Conservation (phyloP, 2,329 filamentous ascomycete genomes). For the Ceratocystis colombiana region DNA sequence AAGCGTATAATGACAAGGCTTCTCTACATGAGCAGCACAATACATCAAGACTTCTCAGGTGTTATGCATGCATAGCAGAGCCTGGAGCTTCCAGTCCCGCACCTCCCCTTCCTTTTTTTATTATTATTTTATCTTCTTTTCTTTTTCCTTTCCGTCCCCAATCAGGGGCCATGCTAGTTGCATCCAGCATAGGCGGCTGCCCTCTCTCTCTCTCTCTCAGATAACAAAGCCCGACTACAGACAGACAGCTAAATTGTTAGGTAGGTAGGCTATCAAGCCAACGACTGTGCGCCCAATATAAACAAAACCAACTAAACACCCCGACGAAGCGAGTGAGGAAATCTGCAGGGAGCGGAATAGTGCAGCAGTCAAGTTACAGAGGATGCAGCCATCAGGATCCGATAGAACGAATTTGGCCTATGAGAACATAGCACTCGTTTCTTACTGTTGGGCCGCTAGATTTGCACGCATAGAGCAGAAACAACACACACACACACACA, state of each 20-base stretch:
- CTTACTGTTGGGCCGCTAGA: not conserved
- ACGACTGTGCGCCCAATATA: conserved; percentile 12
- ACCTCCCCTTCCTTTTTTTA: too few species aligned
- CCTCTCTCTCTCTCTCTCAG: not conserved
- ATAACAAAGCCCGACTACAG: not conserved
- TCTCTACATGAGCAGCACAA: not conserved
- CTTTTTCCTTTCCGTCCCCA: not conserved
- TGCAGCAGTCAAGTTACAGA: conserved; percentile 14
- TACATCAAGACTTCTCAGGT: too few species aligned
- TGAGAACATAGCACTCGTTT: not conserved
- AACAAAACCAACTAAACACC: conserved; percentile 8
- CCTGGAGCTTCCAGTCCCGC: too few species aligned
- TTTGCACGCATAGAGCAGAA: too few species aligned
- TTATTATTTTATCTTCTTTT: not conserved
- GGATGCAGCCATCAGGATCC: conserved; percentile 3
- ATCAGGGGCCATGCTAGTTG: conserved; percentile 1
- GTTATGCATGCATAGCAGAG: too few species aligned
- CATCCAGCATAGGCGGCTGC: not conserved
- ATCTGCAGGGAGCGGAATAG: conserved; percentile 8
- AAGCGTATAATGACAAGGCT: not conserved
- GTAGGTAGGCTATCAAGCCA: not conserved
- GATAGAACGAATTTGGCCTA: not conserved
- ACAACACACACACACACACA: too few species aligned
- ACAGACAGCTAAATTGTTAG: not conserved
- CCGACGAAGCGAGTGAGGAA: conserved; percentile 10